Evolutionary conservation across 2,329 filamentous ascomycete species (phyloP).

Genomic region (Pseudogymnoascus sp.): DNA sequence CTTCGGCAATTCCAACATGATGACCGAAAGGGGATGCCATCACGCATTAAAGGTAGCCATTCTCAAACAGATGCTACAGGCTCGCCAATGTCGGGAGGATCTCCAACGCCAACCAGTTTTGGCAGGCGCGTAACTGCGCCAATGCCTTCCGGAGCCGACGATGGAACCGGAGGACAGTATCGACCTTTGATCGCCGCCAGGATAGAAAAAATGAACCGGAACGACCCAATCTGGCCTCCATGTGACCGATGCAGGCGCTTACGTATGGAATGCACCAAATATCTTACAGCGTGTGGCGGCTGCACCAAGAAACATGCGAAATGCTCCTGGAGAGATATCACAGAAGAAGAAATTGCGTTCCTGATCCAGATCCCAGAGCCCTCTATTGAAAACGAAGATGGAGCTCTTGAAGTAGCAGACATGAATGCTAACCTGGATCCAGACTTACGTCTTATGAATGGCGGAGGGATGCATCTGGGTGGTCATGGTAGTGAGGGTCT

Average conservation of each 20-base stretch:
- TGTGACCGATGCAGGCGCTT: constrained; percentile 77
- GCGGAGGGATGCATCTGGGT: not conserved
- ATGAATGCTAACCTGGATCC: constrained; percentile 9
- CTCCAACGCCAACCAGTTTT: constrained; percentile 10
- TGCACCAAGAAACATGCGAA: constrained; percentile 89
- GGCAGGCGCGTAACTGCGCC: not conserved
- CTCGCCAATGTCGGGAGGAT: constrained; percentile 11
- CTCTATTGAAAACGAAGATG: constrained; percentile 5
- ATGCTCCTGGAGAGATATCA: constrained; percentile 77
- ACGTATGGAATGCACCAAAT: constrained; percentile 75
- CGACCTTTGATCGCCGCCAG: constrained; percentile 61
- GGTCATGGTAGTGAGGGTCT: not conserved
- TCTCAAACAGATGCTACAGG: constrained; percentile 11
- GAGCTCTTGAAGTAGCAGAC: not conserved
- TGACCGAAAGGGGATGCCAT: constrained; percentile 22
- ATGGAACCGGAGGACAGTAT: constrained; percentile 31
- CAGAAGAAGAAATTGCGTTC: constrained; percentile 52
- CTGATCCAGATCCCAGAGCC: constrained; percentile 3
- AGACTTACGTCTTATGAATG: constrained; percentile 8
- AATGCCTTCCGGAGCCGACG: constrained; percentile 17
- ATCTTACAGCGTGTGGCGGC: constrained; percentile 76
- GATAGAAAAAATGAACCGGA: constrained; percentile 67
- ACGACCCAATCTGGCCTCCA: constrained; percentile 68
- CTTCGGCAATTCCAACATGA: constrained; percentile 43
- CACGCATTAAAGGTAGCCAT: constrained; percentile 15